Percentiles rank a stretch among this genome's conserved stretches.
phyloP scores from a whole-genome alignment of 371 early-diverging fungal genomes.

The Funneliformis caledonium region DNA sequence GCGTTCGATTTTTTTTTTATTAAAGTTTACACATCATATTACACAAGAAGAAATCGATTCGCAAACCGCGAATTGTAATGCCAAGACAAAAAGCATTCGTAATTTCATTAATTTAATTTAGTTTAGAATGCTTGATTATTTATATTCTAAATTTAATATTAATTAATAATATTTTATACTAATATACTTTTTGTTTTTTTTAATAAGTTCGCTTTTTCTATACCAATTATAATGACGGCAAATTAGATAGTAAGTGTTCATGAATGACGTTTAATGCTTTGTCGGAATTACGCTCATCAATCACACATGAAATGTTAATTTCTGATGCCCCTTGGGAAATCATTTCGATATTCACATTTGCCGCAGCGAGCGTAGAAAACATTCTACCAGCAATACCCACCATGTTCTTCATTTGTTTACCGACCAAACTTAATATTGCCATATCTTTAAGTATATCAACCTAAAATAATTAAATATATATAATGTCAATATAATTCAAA shows the following conservation, averaged over 20 bases:
- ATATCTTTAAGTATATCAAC: conserved; percentile 79
- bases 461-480: conserved; percentile 22
- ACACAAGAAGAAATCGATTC: neutral
- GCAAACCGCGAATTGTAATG: neutral
- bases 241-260: conserved; percentile 59
- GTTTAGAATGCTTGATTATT: no score
- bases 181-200: no score
- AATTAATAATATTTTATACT: no score
- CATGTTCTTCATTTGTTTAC: conserved; percentile 94
- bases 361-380: conserved; percentile 89
- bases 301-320: conserved; percentile 97
- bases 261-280: conserved; percentile 90
- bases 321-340: conserved; percentile 97
- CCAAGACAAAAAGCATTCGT: neutral
- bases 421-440: conserved; percentile 96
- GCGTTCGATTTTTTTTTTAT: neutral
- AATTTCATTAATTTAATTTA: no score
- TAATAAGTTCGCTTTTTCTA: no score
- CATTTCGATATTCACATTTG: conserved; percentile 97
- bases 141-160: no score
- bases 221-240: neutral
- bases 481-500: neutral
- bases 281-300: conserved; percentile 71
- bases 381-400: conserved; percentile 94
- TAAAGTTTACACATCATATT: no score